Evolutionary conservation across 2,329 filamentous ascomycete species (phyloP), one percentile per base, ranked within the genome.

Genomic region (Ophiostoma sp.): DNA sequence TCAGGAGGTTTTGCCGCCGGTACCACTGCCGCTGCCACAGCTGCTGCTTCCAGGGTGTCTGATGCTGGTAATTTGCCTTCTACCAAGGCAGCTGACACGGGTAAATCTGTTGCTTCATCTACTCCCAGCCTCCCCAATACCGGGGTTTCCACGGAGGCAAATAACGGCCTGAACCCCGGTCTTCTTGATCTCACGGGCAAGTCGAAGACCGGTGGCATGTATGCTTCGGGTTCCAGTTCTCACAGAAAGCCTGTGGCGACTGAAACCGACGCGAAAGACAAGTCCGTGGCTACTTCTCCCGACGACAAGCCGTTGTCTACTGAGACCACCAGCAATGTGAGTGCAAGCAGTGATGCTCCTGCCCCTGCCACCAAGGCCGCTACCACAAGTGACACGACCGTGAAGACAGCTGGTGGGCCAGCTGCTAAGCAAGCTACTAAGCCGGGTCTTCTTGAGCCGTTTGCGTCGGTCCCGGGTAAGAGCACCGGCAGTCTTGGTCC

Each of bases 1-100:
- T 14, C 72, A 72, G 40, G 42, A 67, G 71, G 62, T 14, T 68
- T 65, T 6, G 76, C 44, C 7, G 64, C 58, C 5, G 64, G 47
- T 16, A 49, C 66, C 9, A 41, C 41, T 27, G 62, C 62, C 4
- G 68, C 68, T 18, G 55, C 40, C 16, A 45, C 47, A 6, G 44
- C 64, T 63, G 41, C 42, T 14, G n/a, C 44, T 0, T 12, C 36
- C 4, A 67, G 58, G 27, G n/a, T 41, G 4, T 8, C 62, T 14
- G 16, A 44, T 9, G 18, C 44, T 11, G 41, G n/a, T n/a, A 42
- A 41, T n/a, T 45, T n/a, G 41, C 36, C 63, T 64, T 42, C 41
- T 64, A 2, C 41, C 41, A 64, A 63, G 40, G 36, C 40, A 42
- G 40, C 4, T 11, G 60, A 63, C 9, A 40, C 52, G 52, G 52